Percentiles rank a stretch among this genome's conserved stretches.
Evolutionary conservation across 305 asterid species (phyloP).

Genomic region (Withania somnifera): DNA sequence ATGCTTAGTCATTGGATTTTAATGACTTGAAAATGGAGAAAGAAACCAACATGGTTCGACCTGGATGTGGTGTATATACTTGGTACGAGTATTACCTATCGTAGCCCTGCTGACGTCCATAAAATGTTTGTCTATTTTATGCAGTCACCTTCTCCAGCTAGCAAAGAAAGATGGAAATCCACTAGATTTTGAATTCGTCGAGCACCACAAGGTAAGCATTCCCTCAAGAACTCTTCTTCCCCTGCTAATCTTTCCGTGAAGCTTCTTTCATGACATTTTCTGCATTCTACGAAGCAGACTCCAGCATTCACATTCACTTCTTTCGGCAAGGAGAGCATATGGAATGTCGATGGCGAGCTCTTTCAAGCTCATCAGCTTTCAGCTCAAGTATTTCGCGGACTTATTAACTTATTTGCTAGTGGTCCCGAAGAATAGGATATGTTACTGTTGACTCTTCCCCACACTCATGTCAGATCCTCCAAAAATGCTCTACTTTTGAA

Average conservation of each 20-base stretch:
- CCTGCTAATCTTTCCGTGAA: not conserved
- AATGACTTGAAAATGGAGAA: not conserved
- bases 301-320: slow-evolving; percentile 84
- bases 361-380: slow-evolving; percentile 76
- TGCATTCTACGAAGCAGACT: slow-evolving; percentile 35
- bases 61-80: not conserved
- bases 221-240: not conserved
- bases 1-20: not conserved
- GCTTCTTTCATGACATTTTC: not conserved
- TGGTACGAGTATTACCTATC: not conserved
- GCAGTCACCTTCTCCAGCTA: slow-evolving; percentile 93
- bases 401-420: slow-evolving; percentile 68
- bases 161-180: slow-evolving; percentile 80
- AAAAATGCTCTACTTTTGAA: not conserved
- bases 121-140: not conserved
- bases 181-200: slow-evolving; percentile 65
- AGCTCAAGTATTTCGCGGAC: slow-evolving; percentile 93
- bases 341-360: slow-evolving; percentile 94
- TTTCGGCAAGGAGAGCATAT: slow-evolving; percentile 65
- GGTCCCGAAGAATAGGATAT: slow-evolving; percentile 43
- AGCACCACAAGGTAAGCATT: slow-evolving; percentile 70
- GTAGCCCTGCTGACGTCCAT: not conserved
- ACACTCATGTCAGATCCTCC: not conserved
- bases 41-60: not conserved
- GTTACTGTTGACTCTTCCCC: not conserved